Conservation (phyloP, 2,329 filamentous ascomycete genomes). For the Ophiosphaerella korrae region DNA sequence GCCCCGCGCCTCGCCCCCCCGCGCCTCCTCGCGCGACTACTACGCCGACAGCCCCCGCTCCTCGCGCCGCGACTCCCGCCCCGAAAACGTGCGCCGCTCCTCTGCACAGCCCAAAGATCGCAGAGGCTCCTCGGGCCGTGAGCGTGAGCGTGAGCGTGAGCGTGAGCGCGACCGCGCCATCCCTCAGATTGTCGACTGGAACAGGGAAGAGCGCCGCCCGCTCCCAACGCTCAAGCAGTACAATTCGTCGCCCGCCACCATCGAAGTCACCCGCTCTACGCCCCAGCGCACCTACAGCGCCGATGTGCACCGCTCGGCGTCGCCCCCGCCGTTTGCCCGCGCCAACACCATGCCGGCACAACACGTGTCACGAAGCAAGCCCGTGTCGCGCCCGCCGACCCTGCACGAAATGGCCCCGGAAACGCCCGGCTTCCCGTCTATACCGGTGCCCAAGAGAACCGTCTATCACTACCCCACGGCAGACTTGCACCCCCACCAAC, state of each 20-base stretch:
- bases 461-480: conserved; percentile 38
- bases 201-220: conserved; percentile 27
- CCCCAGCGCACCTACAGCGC: conserved; percentile 41
- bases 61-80: conserved; percentile 32
- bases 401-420: conserved; percentile 37
- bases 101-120: conserved; percentile 43
- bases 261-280: conserved; percentile 31
- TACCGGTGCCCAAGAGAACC: conserved; percentile 28
- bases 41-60: conserved; percentile 24
- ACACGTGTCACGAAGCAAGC: conserved; percentile 35
- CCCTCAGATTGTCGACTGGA: conserved; percentile 43
- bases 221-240: conserved; percentile 48
- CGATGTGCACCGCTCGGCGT: conserved; percentile 31
- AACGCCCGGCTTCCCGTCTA: conserved; percentile 31
- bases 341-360: conserved; percentile 51
- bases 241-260: conserved; percentile 42
- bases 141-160: conserved; percentile 16
- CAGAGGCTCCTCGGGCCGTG: conserved; percentile 24
- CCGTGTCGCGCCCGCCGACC: conserved; percentile 31
- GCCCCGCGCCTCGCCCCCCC: conserved; percentile 31
- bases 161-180: conserved; percentile 35
- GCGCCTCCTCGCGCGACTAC: conserved; percentile 40
- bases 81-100: conserved; percentile 40
- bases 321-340: conserved; percentile 47
- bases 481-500: conserved; percentile 28